Percentiles rank a stretch among this genome's conserved stretches.
phyloP scores from a whole-genome alignment of 306 rosid genomes.

The Canavalia ensiformis region DNA sequence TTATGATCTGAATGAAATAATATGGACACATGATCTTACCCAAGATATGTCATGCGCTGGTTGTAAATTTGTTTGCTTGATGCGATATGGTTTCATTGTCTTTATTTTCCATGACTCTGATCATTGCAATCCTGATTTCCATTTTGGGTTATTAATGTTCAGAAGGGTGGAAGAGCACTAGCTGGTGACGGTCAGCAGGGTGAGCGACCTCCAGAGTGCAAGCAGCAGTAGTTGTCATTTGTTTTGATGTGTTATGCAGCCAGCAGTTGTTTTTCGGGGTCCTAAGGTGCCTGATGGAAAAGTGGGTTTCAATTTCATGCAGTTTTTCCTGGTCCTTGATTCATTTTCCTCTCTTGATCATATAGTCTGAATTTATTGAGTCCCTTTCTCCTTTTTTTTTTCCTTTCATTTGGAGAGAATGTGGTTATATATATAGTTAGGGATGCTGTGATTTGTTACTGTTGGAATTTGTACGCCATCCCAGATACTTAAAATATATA shows the following conservation, averaged over 20 bases:
- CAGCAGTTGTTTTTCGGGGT: slow-evolving; percentile 42
- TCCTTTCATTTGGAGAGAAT: slow-evolving; percentile 45
- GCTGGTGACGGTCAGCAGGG: slow-evolving; percentile 62
- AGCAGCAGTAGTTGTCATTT: slow-evolving; percentile 72
- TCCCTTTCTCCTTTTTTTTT: background rate
- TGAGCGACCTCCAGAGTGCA: slow-evolving; percentile 90
- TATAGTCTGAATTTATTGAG: slow-evolving; percentile 42
- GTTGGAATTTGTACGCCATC: slow-evolving; percentile 36
- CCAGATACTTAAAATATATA: slow-evolving; percentile 41
- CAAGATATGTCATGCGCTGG: too few relatives aligned
- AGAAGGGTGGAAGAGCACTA: slow-evolving; percentile 67
- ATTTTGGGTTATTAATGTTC: slow-evolving; percentile 15
- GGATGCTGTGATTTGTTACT: slow-evolving; percentile 53
- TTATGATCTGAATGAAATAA: background rate
- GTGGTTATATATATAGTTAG: slow-evolving; percentile 51
- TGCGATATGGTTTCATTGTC: background rate
- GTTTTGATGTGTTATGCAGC: slow-evolving; percentile 24
- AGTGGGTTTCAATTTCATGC: slow-evolving; percentile 48
- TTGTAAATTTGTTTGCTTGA: too few relatives aligned
- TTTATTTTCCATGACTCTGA: background rate
- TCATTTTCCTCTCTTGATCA: slow-evolving; percentile 42
- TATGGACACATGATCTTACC: too few relatives aligned
- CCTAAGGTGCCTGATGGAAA: slow-evolving; percentile 41
- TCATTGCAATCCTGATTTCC: background rate
- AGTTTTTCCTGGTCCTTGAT: slow-evolving; percentile 59